A percentile compares a stretch with the other conserved stretches of the same genome.
Evolutionary conservation across 345 rosid genomes (phyloP).

Genomic region (Arabidopsis arenosa): DNA sequence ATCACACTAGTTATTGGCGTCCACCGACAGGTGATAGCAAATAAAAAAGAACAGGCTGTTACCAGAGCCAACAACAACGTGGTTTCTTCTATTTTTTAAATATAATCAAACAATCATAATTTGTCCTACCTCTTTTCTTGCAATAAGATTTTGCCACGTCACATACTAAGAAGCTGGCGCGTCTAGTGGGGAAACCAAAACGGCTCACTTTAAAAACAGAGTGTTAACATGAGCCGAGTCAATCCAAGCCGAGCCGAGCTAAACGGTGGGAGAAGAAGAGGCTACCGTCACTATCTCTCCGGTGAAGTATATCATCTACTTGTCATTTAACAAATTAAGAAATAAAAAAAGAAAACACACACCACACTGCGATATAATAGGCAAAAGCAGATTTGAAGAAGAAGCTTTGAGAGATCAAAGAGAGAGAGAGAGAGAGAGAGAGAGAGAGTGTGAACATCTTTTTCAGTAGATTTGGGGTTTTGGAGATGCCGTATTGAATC

Average conservation of each 20-base stretch:
- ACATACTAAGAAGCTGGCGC: slow-evolving; percentile 23
- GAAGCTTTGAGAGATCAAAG: slow-evolving; percentile 26
- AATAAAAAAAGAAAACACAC: slow-evolving; percentile 3
- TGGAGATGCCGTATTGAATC: slow-evolving; percentile 66
- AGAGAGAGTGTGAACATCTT: slow-evolving; percentile 20
- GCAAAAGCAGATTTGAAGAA: slow-evolving; percentile 23
- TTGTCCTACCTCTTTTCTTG: slow-evolving; percentile 29
- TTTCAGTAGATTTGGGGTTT: slow-evolving; percentile 1
- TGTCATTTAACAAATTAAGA: slow-evolving; percentile 19
- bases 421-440: slow-evolving; percentile 20
- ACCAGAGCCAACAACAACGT: slow-evolving; percentile 37
- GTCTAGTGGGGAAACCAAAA: background rate
- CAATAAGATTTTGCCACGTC: slow-evolving; percentile 30
- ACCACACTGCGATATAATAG: slow-evolving; percentile 39
- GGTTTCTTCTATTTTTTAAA: slow-evolving; percentile 19
- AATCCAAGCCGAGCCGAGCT: background rate
- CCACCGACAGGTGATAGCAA: slow-evolving; percentile 38
- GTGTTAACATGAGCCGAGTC: background rate
- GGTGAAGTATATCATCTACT: slow-evolving; percentile 39
- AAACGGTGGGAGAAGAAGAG: slow-evolving; percentile 15
- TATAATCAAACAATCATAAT: background rate
- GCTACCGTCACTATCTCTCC: slow-evolving; percentile 44
- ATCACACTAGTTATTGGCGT: background rate
- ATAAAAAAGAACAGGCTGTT: slow-evolving; percentile 33
- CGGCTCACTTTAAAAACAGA: slow-evolving; percentile 15